These are phyloP conservation scores for Gyrodon lividus DNA, from an alignment of 768 basidiomycete genomes.

Conservation along the genomic window DNA sequence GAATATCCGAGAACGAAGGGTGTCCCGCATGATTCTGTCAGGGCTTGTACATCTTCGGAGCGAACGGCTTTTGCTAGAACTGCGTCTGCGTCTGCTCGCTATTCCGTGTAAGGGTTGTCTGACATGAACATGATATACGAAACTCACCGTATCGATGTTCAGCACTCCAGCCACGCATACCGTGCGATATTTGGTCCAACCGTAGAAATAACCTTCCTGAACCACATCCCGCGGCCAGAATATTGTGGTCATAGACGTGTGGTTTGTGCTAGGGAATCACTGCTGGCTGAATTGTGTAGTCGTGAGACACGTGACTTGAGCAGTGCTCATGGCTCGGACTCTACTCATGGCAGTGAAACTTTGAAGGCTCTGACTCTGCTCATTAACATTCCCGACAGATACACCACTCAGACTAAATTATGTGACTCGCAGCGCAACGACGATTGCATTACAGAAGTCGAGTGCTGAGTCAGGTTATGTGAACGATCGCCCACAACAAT, in stretches of 20 bases:
- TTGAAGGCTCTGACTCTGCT: too few species aligned
- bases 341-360: too few species aligned
- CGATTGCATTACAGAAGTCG: too few species aligned
- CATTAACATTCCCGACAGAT: too few species aligned
- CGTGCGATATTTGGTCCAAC: constrained; percentile 47
- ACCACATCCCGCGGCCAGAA: constrained; percentile 60
- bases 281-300: too few species aligned
- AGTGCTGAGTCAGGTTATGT: too few species aligned
- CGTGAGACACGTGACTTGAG: too few species aligned
- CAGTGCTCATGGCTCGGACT: too few species aligned
- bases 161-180: constrained; percentile 56
- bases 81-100: constrained; percentile 17
- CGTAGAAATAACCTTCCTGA: constrained; percentile 53
- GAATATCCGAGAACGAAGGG: constrained; percentile 33
- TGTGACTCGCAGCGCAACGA: too few species aligned
- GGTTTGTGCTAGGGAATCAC: too few species aligned
- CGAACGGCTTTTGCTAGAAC: constrained; percentile 11
- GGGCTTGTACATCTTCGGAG: constrained; percentile 16
- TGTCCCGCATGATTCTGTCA: constrained; percentile 16
- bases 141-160: constrained; percentile 33
- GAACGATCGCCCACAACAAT: background rate
- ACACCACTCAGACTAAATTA: too few species aligned
- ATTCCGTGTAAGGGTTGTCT: constrained; percentile 1
- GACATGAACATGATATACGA: constrained; percentile 1
- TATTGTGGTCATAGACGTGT: constrained; percentile 35